Evolutionary conservation across 306 rosid species (phyloP), one percentile per base, ranked within the genome.

Genomic region (Lithocarpus polystachyus): DNA sequence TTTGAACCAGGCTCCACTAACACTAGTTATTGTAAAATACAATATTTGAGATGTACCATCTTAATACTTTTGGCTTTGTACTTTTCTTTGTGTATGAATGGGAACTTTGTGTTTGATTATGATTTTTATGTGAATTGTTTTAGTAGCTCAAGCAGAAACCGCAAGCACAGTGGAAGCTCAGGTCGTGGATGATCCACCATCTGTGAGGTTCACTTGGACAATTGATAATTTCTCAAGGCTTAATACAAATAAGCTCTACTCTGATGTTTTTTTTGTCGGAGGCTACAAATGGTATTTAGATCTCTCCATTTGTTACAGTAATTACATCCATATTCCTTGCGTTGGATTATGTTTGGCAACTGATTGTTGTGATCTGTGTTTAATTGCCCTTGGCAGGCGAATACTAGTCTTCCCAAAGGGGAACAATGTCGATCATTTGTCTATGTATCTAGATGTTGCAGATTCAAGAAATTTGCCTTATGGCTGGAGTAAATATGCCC

Each of bases 391-490:
- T 53, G 71, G 51, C 80, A 83, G 86, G 86, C 81, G 86, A 75
- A 74, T 78, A 68, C 80, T 83, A 23, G 20, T 83, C 31, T 83
- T 83, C 72, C 86, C 86, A 29, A 83, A 83, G 60, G 86, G 86
- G 29, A 83, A 83, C 86, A 83, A 78, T 68, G 86, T 83, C 68
- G 86, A 83, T 56, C 80, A 74, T 29, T 57, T 83, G 73, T 83
- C 86, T 6, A 83, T 78, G 80, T 83, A 83, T 83, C 75, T 83
- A 19, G 86, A 83, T 68, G 86, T 83, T 68, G 86, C 86, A 29
- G 86, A 78, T 78, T 74, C 86, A 2, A 26, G 68, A 33, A 15
- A 5, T 56, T 75, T 83, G 83, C 86, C 86, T 28, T 68, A 83
- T 78, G 83, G 83, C 74, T 83, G 86, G 83, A 78, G 86, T 73